Percentiles rank a stretch among this genome's conserved stretches.
Conservation (phyloP, 768 basidiomycete genomes). For the Rhizopogon vesiculosus region DNA sequence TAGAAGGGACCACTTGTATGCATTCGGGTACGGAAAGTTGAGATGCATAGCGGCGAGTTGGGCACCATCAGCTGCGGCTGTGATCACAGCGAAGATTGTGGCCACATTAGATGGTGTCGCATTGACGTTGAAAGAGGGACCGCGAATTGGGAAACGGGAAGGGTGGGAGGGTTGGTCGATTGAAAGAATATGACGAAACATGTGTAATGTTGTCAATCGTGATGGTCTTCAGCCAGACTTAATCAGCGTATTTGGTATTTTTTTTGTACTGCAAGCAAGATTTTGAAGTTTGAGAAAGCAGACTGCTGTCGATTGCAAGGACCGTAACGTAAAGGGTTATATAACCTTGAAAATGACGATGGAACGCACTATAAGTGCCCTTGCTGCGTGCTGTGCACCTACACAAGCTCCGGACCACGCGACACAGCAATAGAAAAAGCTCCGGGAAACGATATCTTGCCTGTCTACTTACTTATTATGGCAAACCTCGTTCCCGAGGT, state of each 20-base stretch:
- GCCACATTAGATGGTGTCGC: slow-evolving; percentile 18
- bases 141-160: slow-evolving; percentile 30
- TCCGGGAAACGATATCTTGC: too few species aligned
- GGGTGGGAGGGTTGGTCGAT: slow-evolving; percentile 40
- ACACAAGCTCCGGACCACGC: not conserved
- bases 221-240: too few species aligned
- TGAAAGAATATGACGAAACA: not conserved
- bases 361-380: not conserved
- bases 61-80: slow-evolving; percentile 46
- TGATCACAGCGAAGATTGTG: slow-evolving; percentile 37
- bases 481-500: not conserved
- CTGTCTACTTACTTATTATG: too few species aligned
- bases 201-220: not conserved
- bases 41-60: slow-evolving; percentile 42
- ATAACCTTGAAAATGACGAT: too few species aligned
- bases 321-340: too few species aligned
- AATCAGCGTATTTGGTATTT: not conserved
- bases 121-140: slow-evolving; percentile 24
- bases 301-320: too few species aligned
- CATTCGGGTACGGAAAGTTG: slow-evolving; percentile 41
- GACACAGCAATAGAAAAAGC: too few species aligned
- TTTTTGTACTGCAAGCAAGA: not conserved
- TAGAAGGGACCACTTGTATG: slow-evolving; percentile 25
- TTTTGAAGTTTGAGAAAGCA: too few species aligned
- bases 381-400: not conserved